A percentile compares a stretch with the other conserved stretches of the same genome.
phyloP scores from a whole-genome alignment of 2,329 filamentous ascomycete genomes.

The Venturia pyrina region DNA sequence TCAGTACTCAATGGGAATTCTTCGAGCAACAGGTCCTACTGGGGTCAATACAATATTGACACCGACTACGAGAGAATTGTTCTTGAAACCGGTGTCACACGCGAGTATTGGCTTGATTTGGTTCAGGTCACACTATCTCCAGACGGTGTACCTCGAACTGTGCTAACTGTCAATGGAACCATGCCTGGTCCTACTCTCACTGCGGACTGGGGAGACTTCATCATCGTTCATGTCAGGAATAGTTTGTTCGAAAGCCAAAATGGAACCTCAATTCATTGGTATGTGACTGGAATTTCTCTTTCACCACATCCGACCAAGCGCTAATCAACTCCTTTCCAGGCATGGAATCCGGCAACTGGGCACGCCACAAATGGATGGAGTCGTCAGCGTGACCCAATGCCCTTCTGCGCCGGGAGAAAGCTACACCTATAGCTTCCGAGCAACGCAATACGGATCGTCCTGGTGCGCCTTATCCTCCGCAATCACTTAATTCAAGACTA shows the following conservation, averaged over 20 bases:
- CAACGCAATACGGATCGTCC: conserved; percentile 28
- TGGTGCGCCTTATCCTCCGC: not conserved
- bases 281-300: not conserved
- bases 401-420: conserved; percentile 13
- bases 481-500: not conserved
- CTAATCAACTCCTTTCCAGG: conserved; percentile 25
- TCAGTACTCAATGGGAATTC: conserved; percentile 23
- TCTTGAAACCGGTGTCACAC: conserved; percentile 25
- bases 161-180: conserved; percentile 18
- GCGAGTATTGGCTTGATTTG: conserved; percentile 21
- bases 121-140: conserved; percentile 15
- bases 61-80: conserved; percentile 9
- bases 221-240: conserved; percentile 13
- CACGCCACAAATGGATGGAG: conserved; percentile 10
- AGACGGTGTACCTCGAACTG: conserved; percentile 21
- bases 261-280: conserved; percentile 14
- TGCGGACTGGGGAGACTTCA: conserved; percentile 13
- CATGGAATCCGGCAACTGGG: conserved; percentile 16
- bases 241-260: conserved; percentile 11
- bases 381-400: conserved; percentile 13
- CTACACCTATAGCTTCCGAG: conserved; percentile 27
- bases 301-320: not conserved
- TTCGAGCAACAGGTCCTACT: conserved; percentile 18
- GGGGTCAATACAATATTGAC: conserved; percentile 1
- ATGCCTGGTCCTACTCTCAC: conserved; percentile 12